phyloP scores from a whole-genome alignment of 495 filamentous ascomycete species.

The Penicillium lagena region DNA sequence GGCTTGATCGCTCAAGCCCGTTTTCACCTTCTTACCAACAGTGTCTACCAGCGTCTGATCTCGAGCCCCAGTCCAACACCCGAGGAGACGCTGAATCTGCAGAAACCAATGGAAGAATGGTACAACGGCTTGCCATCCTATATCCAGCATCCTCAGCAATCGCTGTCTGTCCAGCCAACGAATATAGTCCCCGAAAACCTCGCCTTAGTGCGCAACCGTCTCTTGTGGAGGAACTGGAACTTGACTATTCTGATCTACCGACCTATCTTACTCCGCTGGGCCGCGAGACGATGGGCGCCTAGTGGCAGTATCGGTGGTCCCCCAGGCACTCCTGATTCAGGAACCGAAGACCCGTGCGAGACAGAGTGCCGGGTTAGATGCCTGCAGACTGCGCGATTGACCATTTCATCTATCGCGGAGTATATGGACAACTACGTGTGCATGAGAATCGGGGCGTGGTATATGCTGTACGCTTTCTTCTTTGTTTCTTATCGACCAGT shows the following conservation, averaged over 20 bases:
- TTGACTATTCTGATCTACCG: slow-evolving; percentile 46
- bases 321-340: slow-evolving; percentile 18
- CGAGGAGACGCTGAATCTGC: slow-evolving; percentile 38
- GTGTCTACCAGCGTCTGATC: slow-evolving; percentile 45
- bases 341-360: slow-evolving; percentile 35
- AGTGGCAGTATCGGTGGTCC: slow-evolving; percentile 14
- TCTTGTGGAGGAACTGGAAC: slow-evolving; percentile 48
- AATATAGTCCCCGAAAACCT: slow-evolving; percentile 28
- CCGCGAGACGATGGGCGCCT: slow-evolving; percentile 35
- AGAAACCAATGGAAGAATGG: slow-evolving; percentile 44
- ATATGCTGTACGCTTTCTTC: slow-evolving; percentile 36
- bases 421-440: slow-evolving; percentile 36
- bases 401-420: slow-evolving; percentile 38
- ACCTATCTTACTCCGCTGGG: slow-evolving; percentile 45
- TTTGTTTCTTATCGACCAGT: neutral
- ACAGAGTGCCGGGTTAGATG: slow-evolving; percentile 37
- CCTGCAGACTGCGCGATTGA: slow-evolving; percentile 35
- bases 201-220: slow-evolving; percentile 31
- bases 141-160: slow-evolving; percentile 27
- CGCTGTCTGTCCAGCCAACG: slow-evolving; percentile 12
- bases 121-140: slow-evolving; percentile 38
- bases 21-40: slow-evolving; percentile 44
- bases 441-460: slow-evolving; percentile 43
- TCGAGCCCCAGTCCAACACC: slow-evolving; percentile 43
- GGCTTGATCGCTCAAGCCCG: slow-evolving; percentile 40